Evolutionary conservation across 352 stramenopile species (phyloP), one percentile per base, ranked within the genome.

Genomic region (Elongisporangium senticosum): DNA sequence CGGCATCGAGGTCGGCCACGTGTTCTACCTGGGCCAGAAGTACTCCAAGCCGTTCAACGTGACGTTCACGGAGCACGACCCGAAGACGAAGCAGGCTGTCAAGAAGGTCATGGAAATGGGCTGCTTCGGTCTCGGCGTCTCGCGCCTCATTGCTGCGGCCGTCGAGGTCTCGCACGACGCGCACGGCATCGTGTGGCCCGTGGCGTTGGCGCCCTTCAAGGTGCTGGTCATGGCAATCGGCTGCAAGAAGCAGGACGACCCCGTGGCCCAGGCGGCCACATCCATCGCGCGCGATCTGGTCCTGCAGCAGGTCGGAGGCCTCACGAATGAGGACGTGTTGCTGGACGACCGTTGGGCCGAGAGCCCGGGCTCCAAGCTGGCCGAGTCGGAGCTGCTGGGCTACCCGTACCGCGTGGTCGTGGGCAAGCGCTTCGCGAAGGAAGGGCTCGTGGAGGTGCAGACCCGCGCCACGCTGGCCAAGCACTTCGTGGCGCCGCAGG

Each of bases 21-120:
- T 93, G 22, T 96, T 96, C 58, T 92, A 95, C 60, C 68, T 96
- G 1, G 87, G 88, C n/a, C 72, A 89, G 48, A 95, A 93, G 71
- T 96, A 96, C 67, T 93, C 84, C 13, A 90, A 92, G 59, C 71
- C 78, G 20, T 90, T 96, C 59, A 62, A 73, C 26, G 79, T 79
- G 14, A 86, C 74, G 49, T 91, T 82, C 55, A 74, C 69, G 2
- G 62, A 65, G 6, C 58, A 50, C 24, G 66, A 75, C 58, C 62
- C 58, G 13, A 77, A 77, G 28, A 74, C 73, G 48, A 71, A 71
- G 52, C 58, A 71, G 33, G 19, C 55, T 4, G 61, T 68, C 5
- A 80, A 87, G 19, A 67, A 79, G 8, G 61, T 80, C 28, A 75
- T 96, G 62, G 86, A 93, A 50, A 96, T 96, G 88, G 87, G 86